These are phyloP conservation scores for Fragilariopsis cylindrus DNA, from an alignment of 108 stramenopile species.

Conservation along the genomic window DNA sequence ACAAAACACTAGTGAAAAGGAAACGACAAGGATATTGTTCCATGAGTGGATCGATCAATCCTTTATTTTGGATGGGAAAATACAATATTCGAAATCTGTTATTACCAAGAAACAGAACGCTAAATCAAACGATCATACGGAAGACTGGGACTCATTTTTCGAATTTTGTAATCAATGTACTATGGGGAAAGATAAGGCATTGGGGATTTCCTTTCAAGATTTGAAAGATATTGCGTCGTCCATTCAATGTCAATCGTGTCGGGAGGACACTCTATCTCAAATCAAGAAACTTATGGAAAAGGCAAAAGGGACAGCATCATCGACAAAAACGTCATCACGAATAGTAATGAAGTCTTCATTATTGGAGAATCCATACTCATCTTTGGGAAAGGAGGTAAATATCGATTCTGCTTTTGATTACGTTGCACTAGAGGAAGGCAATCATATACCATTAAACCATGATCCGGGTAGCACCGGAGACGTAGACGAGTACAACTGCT, in stretches of 20 bases:
- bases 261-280: slow-evolving; percentile 17
- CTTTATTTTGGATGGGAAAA: background rate
- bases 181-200: background rate
- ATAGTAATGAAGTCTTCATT: slow-evolving; percentile 21
- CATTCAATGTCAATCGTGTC: slow-evolving; percentile 23
- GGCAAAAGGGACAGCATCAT: background rate
- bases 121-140: background rate
- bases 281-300: slow-evolving; percentile 11
- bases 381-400: background rate
- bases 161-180: slow-evolving; percentile 20
- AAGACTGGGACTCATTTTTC: slow-evolving; percentile 29
- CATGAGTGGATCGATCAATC: slow-evolving; percentile 31
- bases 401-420: slow-evolving; percentile 43
- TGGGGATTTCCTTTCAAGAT: slow-evolving; percentile 17
- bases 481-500: slow-evolving; percentile 11
- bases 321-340: background rate
- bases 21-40: slow-evolving; percentile 21
- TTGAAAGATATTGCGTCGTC: background rate
- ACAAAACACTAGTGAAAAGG: slow-evolving; percentile 3
- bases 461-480: slow-evolving; percentile 2
- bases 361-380: background rate
- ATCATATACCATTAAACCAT: slow-evolving; percentile 11
- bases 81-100: background rate
- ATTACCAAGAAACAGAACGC: background rate
- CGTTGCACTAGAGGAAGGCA: slow-evolving; percentile 41